Conservation (phyloP, 2,329 filamentous ascomycete genomes). For the Blastomyces emzantsi region DNA sequence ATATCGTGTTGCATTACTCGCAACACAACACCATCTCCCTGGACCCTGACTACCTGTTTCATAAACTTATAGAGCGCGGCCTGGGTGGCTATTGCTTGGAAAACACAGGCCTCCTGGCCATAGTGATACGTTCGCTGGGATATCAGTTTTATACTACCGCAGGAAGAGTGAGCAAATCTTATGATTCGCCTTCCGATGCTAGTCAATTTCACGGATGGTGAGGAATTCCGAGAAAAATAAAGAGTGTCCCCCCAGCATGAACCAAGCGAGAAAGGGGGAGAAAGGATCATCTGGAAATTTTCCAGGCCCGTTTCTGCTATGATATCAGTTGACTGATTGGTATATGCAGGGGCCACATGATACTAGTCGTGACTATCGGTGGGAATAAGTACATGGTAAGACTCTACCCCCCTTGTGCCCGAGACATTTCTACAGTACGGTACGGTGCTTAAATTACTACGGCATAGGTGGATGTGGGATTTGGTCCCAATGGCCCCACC, state of each 20-base stretch:
- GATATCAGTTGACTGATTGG: not conserved
- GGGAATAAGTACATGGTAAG: conserved; percentile 36
- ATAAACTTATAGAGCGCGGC: conserved; percentile 44
- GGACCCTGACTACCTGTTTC: conserved; percentile 42
- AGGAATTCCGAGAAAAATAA: conserved; percentile 11
- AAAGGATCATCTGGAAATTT: not conserved
- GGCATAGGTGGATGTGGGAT: conserved; percentile 51
- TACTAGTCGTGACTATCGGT: conserved; percentile 51
- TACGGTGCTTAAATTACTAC: not conserved
- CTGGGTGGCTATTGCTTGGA: conserved; percentile 56
- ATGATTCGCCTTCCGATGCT: conserved; percentile 28
- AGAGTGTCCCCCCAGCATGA: no score
- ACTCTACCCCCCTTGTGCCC: conserved; percentile 8
- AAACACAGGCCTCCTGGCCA: conserved; percentile 46
- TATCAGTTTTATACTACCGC: conserved; percentile 49
- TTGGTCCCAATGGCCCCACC: conserved; percentile 54
- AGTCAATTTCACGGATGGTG: conserved; percentile 43
- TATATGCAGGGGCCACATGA: conserved; percentile 43
- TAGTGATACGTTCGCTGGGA: conserved; percentile 44
- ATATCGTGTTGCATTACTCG: conserved; percentile 48
- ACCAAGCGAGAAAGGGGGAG: no score
- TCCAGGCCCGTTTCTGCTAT: not conserved
- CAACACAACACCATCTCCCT: conserved; percentile 42
- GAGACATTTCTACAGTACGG: not conserved
- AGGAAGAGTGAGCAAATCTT: conserved; percentile 37